phyloP scores from a whole-genome alignment of 1,284 basidiomycete genomes.

The Volvariella surrecta region DNA sequence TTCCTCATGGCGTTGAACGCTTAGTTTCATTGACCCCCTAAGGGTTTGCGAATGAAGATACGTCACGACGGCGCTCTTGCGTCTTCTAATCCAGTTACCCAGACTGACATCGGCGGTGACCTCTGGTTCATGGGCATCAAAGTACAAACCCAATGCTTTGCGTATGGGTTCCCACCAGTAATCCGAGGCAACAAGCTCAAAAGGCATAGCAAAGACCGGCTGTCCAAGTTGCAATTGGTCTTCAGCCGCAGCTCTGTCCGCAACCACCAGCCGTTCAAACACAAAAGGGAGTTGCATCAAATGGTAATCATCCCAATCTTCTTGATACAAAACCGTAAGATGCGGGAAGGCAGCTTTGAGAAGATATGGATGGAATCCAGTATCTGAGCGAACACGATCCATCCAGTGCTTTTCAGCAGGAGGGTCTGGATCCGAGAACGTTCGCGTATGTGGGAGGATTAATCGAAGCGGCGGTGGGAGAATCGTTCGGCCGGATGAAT shows the following conservation, averaged over 20 bases:
- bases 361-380: constrained; percentile 57
- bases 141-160: constrained; percentile 41
- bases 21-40: constrained; percentile 29
- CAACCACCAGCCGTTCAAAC: constrained; percentile 68
- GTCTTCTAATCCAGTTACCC: neutral
- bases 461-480: constrained; percentile 65
- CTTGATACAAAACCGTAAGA: constrained; percentile 54
- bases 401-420: constrained; percentile 36
- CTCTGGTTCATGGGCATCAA: constrained; percentile 28
- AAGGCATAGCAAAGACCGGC: constrained; percentile 46
- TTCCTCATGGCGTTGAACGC: constrained; percentile 38
- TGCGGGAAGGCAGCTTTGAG: constrained; percentile 67
- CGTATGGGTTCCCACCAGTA: constrained; percentile 73
- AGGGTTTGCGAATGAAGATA: constrained; percentile 59
- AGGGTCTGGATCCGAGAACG: constrained; percentile 45
- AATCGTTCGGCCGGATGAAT: constrained; percentile 35
- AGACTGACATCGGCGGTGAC: constrained; percentile 12
- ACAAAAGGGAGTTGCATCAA: constrained; percentile 62
- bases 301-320: constrained; percentile 73
- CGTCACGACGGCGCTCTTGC: constrained; percentile 48
- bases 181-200: constrained; percentile 45
- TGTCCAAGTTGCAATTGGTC: constrained; percentile 21
- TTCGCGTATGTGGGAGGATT: constrained; percentile 59
- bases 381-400: constrained; percentile 35
- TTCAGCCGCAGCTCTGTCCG: constrained; percentile 63